Evolutionary conservation across 768 basidiomycete genomes (phyloP), one percentile per base, ranked within the genome.

Genomic region (Phlebiopsis flavidoalba): DNA sequence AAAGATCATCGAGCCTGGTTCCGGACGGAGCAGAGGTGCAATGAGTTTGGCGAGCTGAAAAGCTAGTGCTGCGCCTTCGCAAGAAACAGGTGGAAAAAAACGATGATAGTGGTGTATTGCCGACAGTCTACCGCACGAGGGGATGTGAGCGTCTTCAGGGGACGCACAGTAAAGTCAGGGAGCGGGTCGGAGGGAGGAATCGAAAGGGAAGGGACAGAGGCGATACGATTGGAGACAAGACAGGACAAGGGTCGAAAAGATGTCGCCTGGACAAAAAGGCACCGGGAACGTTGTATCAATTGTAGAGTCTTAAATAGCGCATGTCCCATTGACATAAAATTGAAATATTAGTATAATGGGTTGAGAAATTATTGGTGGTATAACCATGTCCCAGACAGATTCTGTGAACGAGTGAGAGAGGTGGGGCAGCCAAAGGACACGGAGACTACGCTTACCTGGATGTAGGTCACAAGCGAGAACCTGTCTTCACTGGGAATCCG

Each of bases 301-400:
- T 79, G 77, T 0, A 75, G 82, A 3, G 80, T 77, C 56, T 70
- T 77, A 72, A 87, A 89, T 14, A 89, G 74, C 46, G 80, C 74
- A 60, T 88, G 85, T 1, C 87, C 87, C 40, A n/a, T n/a, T n/a
- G n/a, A n/a, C n/a, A n/a, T n/a, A n/a, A n/a, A n/a, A n/a, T n/a
- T n/a, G n/a, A n/a, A 3, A n/a, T n/a, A n/a, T n/a, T n/a, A n/a
- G n/a, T n/a, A n/a, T n/a, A n/a, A n/a, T n/a, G n/a, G n/a, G n/a
- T n/a, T n/a, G n/a, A n/a, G n/a, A n/a, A n/a, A n/a, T n/a, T n/a
- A n/a, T n/a, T n/a, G n/a, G n/a, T n/a, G n/a, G n/a, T n/a, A n/a
- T n/a, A n/a, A n/a, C n/a, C n/a, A 79, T 73, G 5, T 82, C 75
- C 86, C 85, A 88, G 62, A 84, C n/a, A n/a, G n/a, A 83, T 10